phyloP scores from a whole-genome alignment of 2,329 filamentous ascomycete species.

The Diplodia scrobiculata region DNA sequence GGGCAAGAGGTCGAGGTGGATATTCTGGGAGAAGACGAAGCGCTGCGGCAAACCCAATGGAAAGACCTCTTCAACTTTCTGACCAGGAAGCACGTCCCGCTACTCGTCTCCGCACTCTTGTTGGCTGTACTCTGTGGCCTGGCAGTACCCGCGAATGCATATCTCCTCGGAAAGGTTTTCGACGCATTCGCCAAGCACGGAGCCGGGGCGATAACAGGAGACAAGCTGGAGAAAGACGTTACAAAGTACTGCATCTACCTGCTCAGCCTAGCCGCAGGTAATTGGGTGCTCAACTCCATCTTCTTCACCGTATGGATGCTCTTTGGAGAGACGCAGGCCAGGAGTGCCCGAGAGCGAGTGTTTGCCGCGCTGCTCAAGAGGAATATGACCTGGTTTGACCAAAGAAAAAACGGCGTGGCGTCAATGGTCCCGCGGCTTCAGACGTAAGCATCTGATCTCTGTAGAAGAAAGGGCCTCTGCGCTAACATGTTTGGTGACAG shows the following conservation, averaged over 20 bases:
- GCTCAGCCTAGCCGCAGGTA: constrained; percentile 62
- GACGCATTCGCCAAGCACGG: constrained; percentile 69
- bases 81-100: constrained; percentile 58
- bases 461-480: not conserved
- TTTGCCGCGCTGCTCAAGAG: constrained; percentile 71
- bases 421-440: constrained; percentile 73
- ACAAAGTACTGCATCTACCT: constrained; percentile 65
- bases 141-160: constrained; percentile 65
- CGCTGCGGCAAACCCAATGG: constrained; percentile 46
- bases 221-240: constrained; percentile 59
- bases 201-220: constrained; percentile 53
- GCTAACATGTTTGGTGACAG: constrained; percentile 51
- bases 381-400: constrained; percentile 82
- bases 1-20: constrained; percentile 19
- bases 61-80: constrained; percentile 72
- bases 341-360: constrained; percentile 62
- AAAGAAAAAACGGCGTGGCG: constrained; percentile 67
- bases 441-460: constrained; percentile 58
- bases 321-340: constrained; percentile 80
- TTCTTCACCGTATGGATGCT: constrained; percentile 72
- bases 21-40: constrained; percentile 29
- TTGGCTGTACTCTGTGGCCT: constrained; percentile 63
- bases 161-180: constrained; percentile 76
- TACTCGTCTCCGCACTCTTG: constrained; percentile 58
- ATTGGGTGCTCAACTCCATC: constrained; percentile 67